Evolutionary conservation across 805 yeast species (phyloP), one percentile per base, ranked within the genome.

Genomic region (Kuraishia cidri): DNA sequence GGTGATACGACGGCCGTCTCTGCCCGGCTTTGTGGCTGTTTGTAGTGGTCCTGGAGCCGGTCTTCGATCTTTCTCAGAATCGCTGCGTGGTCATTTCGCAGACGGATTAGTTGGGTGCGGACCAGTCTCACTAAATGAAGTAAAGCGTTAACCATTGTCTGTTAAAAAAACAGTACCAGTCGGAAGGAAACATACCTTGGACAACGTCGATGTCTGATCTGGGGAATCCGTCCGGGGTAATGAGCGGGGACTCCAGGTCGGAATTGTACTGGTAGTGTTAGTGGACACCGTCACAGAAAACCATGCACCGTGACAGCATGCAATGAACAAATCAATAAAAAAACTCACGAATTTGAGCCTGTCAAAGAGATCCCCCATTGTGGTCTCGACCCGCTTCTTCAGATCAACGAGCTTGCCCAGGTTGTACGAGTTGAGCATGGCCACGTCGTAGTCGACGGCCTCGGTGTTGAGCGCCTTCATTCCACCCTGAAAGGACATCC

Each of bases 161-260:
- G n/a, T n/a, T n/a, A n/a, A n/a, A n/a, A n/a, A n/a, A n/a, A n/a
- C n/a, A n/a, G n/a, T n/a, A n/a, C n/a, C n/a, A n/a, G n/a, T n/a
- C n/a, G n/a, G n/a, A n/a, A n/a, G n/a, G n/a, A n/a, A n/a, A n/a
- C n/a, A 11, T 31, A 49, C 52, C 44, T 32, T 69, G 69, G 2
- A 86, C 73, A 4, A 90, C 81, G 46, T 90, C 94, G 18, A 90
- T 66, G 47, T 90, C 97, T 12, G 63, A 53, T 27, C 97, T 60
- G 1, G 98, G 98, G 45, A 72, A 90, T 14, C 97, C 96, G 47
- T 90, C 95, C 0, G 46, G 37, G 0, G 80, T 72, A 2, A 83
- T 55, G 37, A 90, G 54, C 0, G 75, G 63, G 2, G 88, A 77
- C 16, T 66, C 52, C 84, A 85, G 76, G 41, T 71, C 77, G 3